Evolutionary conservation across 2,329 filamentous ascomycete genomes (phyloP).

Genomic region (Tothia fuscella): DNA sequence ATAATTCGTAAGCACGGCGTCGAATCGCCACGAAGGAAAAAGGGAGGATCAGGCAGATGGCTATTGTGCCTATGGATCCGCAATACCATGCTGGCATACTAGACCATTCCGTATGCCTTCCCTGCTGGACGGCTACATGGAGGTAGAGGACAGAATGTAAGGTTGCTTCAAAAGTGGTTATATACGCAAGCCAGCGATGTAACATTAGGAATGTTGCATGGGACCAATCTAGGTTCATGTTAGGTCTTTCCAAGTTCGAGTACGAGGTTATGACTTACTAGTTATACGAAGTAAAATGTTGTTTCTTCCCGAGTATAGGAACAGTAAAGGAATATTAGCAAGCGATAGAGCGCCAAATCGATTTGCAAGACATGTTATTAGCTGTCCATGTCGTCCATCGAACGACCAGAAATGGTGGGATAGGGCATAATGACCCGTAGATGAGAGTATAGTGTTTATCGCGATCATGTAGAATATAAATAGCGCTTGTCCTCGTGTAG

Average conservation of each 20-base stretch:
- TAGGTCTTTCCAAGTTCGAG: no score
- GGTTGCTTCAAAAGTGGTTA: constrained; percentile 33
- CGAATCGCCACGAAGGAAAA: constrained; percentile 18
- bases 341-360: constrained; percentile 32
- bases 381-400: constrained; percentile 15
- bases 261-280: constrained; percentile 8
- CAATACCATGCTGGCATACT: constrained; percentile 31
- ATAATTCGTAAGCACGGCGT: constrained; percentile 29
- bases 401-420: constrained; percentile 17
- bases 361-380: constrained; percentile 27
- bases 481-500: constrained; percentile 32
- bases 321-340: constrained; percentile 29
- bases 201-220: constrained; percentile 37
- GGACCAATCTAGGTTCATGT: constrained; percentile 26
- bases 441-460: constrained; percentile 26
- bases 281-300: constrained; percentile 38
- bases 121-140: constrained; percentile 24
- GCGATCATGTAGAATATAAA: constrained; percentile 31
- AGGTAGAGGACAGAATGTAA: constrained; percentile 25
- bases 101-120: constrained; percentile 18
- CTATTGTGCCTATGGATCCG: constrained; percentile 31
- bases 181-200: constrained; percentile 37
- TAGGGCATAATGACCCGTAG: constrained; percentile 19
- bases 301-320: constrained; percentile 37
- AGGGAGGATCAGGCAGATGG: constrained; percentile 16